Evolutionary conservation across 768 basidiomycete genomes (phyloP), one percentile per base, ranked within the genome.

Genomic region (Tubosaeta brunneosetosa): DNA sequence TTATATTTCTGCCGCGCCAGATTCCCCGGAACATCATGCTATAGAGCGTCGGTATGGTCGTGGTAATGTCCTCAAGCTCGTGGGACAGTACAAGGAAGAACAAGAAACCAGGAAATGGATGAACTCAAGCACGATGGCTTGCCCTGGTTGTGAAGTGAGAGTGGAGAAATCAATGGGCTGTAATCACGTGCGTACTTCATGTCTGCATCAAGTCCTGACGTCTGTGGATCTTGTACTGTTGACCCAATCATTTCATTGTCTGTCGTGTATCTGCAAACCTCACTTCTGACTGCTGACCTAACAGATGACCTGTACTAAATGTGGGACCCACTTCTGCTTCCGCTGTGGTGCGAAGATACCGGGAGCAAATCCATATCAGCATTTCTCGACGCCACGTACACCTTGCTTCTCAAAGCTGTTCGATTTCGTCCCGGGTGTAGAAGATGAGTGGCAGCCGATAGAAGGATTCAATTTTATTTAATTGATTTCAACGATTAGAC

Each of bases 131-230:
- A 88, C 92, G 11, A 85, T 77, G 68, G 72, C 74, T 17, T 90
- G 88, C 64, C 88, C 91, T 4, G 83, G 83, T 6, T 94, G 93
- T 69, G 59, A 70, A 6, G 77, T 88, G 13, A 74, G 79, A 53
- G 85, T 93, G 11, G 86, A 90, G 70, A 90, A 91, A 70, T 79
- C 76, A 16, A 59, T 77, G 53, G 92, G 92, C 2, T 94, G 93
- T 71, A 94, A 94, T 68, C 93, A 95, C 71, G 91, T 92, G 72
- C 55, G 85, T 73, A 41, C 44, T 22, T 22, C 22, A 22, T 22
- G 22, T 22, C 22, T 22, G 22, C 22, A 22, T 22, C 22, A 22
- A 22, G 22, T 22, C 9, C 17, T 44, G 27, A 3, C 22, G 33
- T 25, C 14, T 46, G 17, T 41, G 13, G n/a, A 14, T 22, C 22